Evolutionary conservation across 768 basidiomycete genomes (phyloP).

Genomic region (Amanita subjunquillea): DNA sequence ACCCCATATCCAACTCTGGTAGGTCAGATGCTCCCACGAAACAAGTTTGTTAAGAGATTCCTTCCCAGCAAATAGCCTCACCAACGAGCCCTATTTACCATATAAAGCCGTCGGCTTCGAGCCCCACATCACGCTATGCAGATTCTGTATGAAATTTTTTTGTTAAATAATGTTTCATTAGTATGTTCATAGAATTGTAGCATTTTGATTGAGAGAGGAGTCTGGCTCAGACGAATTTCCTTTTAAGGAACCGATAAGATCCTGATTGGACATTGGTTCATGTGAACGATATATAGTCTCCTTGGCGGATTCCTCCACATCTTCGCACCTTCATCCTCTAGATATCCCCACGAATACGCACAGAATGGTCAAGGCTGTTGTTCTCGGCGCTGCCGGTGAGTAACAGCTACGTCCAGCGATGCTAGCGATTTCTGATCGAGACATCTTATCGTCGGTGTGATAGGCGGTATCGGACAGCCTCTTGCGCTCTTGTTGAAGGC

Average conservation of each 20-base stretch:
- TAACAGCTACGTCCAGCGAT: neutral
- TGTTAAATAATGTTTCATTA: too few relatives aligned
- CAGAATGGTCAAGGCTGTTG: conserved; percentile 70
- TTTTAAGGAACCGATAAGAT: neutral
- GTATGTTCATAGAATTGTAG: too few relatives aligned
- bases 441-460: conserved; percentile 4
- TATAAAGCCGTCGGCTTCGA: too few relatives aligned
- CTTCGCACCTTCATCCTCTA: neutral
- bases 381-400: conserved; percentile 91
- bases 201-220: neutral
- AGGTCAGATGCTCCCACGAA: too few relatives aligned
- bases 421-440: too few relatives aligned
- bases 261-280: neutral
- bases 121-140: too few relatives aligned
- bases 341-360: neutral
- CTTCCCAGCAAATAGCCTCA: too few relatives aligned
- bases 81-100: too few relatives aligned
- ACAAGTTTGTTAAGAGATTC: too few relatives aligned
- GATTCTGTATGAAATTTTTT: too few relatives aligned
- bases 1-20: too few relatives aligned
- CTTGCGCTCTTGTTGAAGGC: conserved; percentile 85
- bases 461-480: conserved; percentile 93
- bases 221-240: neutral
- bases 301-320: neutral
- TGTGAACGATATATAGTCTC: neutral